These are phyloP conservation scores for Coemansia sp. DNA, from an alignment of 192 early-diverging fungal genomes.

Conservation along the genomic window DNA sequence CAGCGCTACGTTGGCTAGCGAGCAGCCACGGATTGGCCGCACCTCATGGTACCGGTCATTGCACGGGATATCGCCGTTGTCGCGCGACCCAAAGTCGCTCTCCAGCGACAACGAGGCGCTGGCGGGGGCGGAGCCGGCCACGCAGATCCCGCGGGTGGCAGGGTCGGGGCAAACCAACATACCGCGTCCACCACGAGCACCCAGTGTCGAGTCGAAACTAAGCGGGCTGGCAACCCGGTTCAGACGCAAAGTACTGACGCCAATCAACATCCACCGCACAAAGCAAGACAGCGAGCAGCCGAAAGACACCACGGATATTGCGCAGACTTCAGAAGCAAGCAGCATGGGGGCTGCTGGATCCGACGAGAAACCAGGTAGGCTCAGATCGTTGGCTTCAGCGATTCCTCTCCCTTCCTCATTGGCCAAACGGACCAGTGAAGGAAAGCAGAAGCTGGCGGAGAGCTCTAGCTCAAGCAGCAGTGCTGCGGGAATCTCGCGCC, in stretches of 20 bases:
- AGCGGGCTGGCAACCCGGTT: constrained; percentile 10
- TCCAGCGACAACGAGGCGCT: constrained; percentile 39
- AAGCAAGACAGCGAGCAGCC: background rate
- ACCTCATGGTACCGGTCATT: constrained; percentile 46
- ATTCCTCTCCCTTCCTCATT: constrained; percentile 1
- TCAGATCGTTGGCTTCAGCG: background rate
- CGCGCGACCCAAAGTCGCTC: constrained; percentile 41
- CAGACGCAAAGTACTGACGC: constrained; percentile 23
- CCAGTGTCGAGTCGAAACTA: background rate
- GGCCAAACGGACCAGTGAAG: background rate
- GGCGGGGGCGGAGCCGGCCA: background rate
- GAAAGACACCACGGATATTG: background rate
- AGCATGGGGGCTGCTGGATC: constrained; percentile 1
- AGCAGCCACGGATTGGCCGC: constrained; percentile 22
- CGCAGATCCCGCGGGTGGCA: constrained; percentile 28
- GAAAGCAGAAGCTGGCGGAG: background rate
- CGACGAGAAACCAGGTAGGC: background rate
- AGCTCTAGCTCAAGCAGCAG: background rate
- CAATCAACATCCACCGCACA: constrained; percentile 15
- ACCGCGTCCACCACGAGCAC: constrained; percentile 1
- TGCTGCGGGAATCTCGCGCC: constrained; percentile 5
- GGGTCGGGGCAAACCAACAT: background rate
- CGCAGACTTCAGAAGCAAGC: background rate
- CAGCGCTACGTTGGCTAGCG: background rate
- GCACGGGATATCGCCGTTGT: constrained; percentile 48